These are phyloP conservation scores for Annona squamosa DNA, from an alignment of 164 flowering plant genomes.

Conservation along the genomic window DNA sequence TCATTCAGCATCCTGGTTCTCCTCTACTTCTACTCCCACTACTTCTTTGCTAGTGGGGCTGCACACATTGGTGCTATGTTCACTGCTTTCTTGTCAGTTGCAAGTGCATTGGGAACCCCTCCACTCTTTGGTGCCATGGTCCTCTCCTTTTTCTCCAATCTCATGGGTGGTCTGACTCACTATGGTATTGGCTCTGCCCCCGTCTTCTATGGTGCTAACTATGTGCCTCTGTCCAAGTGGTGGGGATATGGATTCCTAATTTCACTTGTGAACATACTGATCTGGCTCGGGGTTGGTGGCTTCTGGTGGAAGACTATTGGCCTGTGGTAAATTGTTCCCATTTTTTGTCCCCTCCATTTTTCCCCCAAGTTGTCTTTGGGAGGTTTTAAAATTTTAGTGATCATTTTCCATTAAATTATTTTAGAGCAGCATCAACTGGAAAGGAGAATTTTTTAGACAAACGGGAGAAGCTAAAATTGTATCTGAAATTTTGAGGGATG, in stretches of 20 bases:
- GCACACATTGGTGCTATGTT: constrained; percentile 98
- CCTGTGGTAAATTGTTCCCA: constrained; percentile 39
- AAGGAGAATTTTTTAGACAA: no score
- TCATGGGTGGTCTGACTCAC: constrained; percentile 91
- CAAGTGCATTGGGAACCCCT: constrained; percentile 86
- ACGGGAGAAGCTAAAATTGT: no score
- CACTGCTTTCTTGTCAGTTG: constrained; percentile 85
- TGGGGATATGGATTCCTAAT: constrained; percentile 88
- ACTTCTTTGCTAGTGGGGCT: constrained; percentile 95
- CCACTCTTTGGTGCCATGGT: constrained; percentile 75
- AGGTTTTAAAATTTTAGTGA: no score
- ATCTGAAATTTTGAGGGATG: no score
- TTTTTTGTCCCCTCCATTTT: constrained; percentile 1
- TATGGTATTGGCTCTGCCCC: constrained; percentile 97
- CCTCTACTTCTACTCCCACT: constrained; percentile 90
- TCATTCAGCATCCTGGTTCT: constrained; percentile 86
- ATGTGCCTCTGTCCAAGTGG: constrained; percentile 76
- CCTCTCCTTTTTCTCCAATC: constrained; percentile 78
- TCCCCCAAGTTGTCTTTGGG: no score
- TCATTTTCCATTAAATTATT: no score
- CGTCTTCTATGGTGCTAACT: constrained; percentile 83
- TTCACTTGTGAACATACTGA: constrained; percentile 70
- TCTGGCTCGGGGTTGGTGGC: constrained; percentile 92
- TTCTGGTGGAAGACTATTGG: constrained; percentile 91
- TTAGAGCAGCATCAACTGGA: no score